Evolutionary conservation across 1,284 basidiomycete species (phyloP).

Genomic region (Peniophora sp.): DNA sequence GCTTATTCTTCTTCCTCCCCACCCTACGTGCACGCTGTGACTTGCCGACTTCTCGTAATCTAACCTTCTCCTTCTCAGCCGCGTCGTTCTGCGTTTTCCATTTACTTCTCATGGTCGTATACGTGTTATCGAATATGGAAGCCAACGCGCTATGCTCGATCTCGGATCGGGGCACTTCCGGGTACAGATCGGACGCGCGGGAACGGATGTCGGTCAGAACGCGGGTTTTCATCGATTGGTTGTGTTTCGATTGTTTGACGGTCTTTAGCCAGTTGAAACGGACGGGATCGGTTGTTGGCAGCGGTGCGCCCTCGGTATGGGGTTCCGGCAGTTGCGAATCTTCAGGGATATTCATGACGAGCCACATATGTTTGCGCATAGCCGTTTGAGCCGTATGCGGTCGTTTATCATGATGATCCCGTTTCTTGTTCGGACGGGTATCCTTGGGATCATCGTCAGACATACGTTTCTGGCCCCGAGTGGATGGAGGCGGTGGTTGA

Average conservation of each 20-base stretch:
- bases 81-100: conserved; percentile 51
- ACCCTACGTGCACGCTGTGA: conserved; percentile 49
- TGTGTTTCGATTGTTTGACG: conserved; percentile 61
- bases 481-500: too few species aligned
- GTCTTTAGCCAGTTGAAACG: conserved; percentile 75
- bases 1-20: conserved; percentile 64
- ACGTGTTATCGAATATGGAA: conserved; percentile 59
- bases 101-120: conserved; percentile 59
- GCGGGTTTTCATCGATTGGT: conserved; percentile 58
- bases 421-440: conserved; percentile 33
- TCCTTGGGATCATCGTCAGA: conserved; percentile 2
- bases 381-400: conserved; percentile 58
- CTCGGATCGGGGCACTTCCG: conserved; percentile 55
- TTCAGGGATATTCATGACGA: conserved; percentile 44
- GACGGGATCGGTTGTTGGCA: conserved; percentile 41
- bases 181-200: conserved; percentile 43
- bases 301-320: conserved; percentile 40
- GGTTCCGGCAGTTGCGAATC: conserved; percentile 55
- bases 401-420: conserved; percentile 51
- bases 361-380: conserved; percentile 54
- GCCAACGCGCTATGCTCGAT: conserved; percentile 57
- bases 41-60: conserved; percentile 50
- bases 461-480: too few species aligned
- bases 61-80: conserved; percentile 30
- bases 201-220: conserved; percentile 50